These are phyloP conservation scores for Melanomma pulvis-pyrius DNA, from an alignment of 495 filamentous ascomycete genomes.

Conservation along the genomic window DNA sequence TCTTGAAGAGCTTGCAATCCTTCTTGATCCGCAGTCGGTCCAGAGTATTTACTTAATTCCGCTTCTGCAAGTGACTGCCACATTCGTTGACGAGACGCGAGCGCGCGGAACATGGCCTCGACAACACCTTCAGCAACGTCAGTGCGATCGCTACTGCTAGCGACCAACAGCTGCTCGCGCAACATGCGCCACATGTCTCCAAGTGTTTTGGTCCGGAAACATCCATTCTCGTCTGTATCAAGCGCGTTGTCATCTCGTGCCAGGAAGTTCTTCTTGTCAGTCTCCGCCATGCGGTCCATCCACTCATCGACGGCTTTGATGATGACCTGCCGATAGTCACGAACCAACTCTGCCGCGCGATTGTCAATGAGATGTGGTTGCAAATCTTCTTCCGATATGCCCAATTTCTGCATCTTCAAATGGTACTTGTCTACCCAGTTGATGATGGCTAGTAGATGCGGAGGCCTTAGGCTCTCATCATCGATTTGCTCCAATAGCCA, in stretches of 20 bases:
- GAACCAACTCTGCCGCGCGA: slow-evolving; percentile 82
- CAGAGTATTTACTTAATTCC: slow-evolving; percentile 73
- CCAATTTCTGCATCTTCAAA: slow-evolving; percentile 89
- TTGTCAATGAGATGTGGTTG: slow-evolving; percentile 83
- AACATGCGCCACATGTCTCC: slow-evolving; percentile 98
- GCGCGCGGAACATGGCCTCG: slow-evolving; percentile 86
- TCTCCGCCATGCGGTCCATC: slow-evolving; percentile 86
- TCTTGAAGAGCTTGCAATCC: slow-evolving; percentile 81
- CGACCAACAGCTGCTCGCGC: slow-evolving; percentile 81
- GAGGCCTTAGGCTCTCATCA: slow-evolving; percentile 73
- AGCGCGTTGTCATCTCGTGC: slow-evolving; percentile 76
- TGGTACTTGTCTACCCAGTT: slow-evolving; percentile 97
- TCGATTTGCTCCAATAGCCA: slow-evolving; percentile 80
- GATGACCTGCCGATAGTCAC: slow-evolving; percentile 91
- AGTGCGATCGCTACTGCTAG: slow-evolving; percentile 74
- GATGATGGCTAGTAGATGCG: slow-evolving; percentile 84
- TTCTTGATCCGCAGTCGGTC: slow-evolving; percentile 61
- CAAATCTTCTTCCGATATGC: slow-evolving; percentile 65
- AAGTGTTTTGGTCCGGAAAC: slow-evolving; percentile 85
- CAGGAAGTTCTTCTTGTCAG: slow-evolving; percentile 77
- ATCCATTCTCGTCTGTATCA: slow-evolving; percentile 81
- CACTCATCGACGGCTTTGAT: slow-evolving; percentile 94
- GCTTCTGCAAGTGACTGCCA: slow-evolving; percentile 89
- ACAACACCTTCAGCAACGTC: slow-evolving; percentile 93
- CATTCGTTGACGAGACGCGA: slow-evolving; percentile 75